Conservation (phyloP, 768 basidiomycete genomes). For the Stropharia rugosoannulata region DNA sequence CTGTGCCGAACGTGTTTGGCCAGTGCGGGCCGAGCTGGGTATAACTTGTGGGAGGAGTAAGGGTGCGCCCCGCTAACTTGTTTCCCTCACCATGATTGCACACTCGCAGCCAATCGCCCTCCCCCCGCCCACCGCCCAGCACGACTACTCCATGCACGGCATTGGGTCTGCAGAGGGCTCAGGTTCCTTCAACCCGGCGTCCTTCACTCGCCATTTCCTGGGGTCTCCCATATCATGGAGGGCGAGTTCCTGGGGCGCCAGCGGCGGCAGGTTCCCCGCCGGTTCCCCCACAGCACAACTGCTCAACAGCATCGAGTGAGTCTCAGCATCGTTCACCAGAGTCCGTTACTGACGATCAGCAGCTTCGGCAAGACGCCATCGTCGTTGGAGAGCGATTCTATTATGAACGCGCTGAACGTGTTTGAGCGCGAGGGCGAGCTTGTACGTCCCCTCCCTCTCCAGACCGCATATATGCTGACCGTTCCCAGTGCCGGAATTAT, state of each 20-base stretch:
- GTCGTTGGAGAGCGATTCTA: constrained; percentile 59
- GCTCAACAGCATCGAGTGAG: constrained; percentile 66
- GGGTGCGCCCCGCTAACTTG: no score
- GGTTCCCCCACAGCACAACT: constrained; percentile 64
- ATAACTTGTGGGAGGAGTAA: no score
- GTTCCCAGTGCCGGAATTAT: constrained; percentile 75
- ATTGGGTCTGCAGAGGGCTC: constrained; percentile 42
- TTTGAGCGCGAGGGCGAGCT: constrained; percentile 74
- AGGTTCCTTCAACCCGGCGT: constrained; percentile 62
- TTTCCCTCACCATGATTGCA: no score
- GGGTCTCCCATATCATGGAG: constrained; percentile 76
- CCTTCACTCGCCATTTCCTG: constrained; percentile 66
- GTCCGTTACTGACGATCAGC: not conserved
- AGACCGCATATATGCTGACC: not conserved
- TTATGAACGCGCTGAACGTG: constrained; percentile 66
- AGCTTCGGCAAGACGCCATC: constrained; percentile 38
- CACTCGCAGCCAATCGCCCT: no score
- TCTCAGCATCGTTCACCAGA: constrained; percentile 17
- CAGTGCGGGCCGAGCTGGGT: no score
- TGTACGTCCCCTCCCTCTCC: constrained; percentile 37
- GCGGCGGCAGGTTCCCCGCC: constrained; percentile 55
- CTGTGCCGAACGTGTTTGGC: no score
- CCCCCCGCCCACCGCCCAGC: constrained; percentile 17
- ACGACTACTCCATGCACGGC: constrained; percentile 41
- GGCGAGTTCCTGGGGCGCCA: constrained; percentile 56